Percentiles rank a stretch among this genome's conserved stretches.
Conservation (phyloP, 768 basidiomycete genomes). For the Kwoniella heveanensis region DNA sequence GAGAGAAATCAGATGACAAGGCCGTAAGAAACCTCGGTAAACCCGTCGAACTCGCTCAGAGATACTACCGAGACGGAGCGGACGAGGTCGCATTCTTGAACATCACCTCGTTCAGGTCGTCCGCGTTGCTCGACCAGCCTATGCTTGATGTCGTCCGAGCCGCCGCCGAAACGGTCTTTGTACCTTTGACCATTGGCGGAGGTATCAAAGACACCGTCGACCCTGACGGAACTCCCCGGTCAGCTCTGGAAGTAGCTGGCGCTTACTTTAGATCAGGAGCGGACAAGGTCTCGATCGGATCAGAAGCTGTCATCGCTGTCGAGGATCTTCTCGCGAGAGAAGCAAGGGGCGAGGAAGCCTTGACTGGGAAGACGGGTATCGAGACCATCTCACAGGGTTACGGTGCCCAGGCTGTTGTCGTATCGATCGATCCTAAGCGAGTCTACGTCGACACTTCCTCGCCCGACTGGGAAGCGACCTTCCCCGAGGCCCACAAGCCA, state of each 20-base stretch:
- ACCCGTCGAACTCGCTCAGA: constrained; percentile 84
- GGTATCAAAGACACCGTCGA: constrained; percentile 96
- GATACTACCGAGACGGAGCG: constrained; percentile 83
- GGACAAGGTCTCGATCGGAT: constrained; percentile 97
- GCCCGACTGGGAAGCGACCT: constrained; percentile 47
- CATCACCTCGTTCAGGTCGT: constrained; percentile 98
- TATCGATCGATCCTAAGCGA: constrained; percentile 90
- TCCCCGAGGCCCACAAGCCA: constrained; percentile 61
- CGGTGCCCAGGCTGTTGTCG: constrained; percentile 95
- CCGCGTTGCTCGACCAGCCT: constrained; percentile 91
- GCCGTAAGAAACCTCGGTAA: constrained; percentile 93
- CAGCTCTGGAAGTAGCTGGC: constrained; percentile 90
- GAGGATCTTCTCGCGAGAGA: constrained; percentile 65
- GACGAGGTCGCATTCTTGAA: constrained; percentile 98
- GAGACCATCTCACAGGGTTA: constrained; percentile 88
- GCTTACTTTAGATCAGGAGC: constrained; percentile 96
- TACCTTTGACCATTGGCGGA: constrained; percentile 97
- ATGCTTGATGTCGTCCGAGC: constrained; percentile 94
- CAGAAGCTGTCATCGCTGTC: constrained; percentile 91
- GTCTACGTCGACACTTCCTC: constrained; percentile 68
- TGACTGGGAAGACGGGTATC: constrained; percentile 75
- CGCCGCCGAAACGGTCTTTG: constrained; percentile 85
- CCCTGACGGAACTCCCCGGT: constrained; percentile 84
- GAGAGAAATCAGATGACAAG: constrained; percentile 65
- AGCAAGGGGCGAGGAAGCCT: constrained; percentile 56